Evolutionary conservation across 169 alveolate species (phyloP).

Genomic region (Plasmodium vinckei): DNA sequence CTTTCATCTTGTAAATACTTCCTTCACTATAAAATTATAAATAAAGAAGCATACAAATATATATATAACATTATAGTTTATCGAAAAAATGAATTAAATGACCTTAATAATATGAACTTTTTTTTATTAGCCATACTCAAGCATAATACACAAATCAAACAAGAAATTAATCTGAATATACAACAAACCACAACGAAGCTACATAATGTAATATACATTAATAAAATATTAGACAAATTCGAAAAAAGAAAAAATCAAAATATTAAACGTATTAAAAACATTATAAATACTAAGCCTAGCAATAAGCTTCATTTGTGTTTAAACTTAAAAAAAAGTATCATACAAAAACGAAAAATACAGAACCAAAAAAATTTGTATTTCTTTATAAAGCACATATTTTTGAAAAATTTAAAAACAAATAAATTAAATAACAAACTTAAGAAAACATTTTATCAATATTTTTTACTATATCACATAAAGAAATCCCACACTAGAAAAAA

Average conservation of each 20-base stretch:
- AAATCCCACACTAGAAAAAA: constrained; percentile 64
- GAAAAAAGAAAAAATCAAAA: constrained; percentile 3
- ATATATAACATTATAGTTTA: constrained; percentile 48
- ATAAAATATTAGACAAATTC: neutral
- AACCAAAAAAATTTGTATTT: constrained; percentile 61
- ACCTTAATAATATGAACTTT: constrained; percentile 45
- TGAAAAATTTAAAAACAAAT: constrained; percentile 15
- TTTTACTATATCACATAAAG: constrained; percentile 63
- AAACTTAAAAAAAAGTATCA: constrained; percentile 13
- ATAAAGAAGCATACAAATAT: constrained; percentile 19
- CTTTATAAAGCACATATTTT: constrained; percentile 32
- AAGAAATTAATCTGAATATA: neutral
- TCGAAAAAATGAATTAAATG: constrained; percentile 20
- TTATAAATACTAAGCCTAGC: neutral
- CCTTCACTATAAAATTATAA: neutral
- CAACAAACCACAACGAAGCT: neutral
- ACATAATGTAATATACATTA: neutral
- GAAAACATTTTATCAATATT: constrained; percentile 67
- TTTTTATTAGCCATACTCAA: constrained; percentile 40
- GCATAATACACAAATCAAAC: neutral
- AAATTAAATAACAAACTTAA: constrained; percentile 24
- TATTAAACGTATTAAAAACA: constrained; percentile 4
- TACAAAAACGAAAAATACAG: constrained; percentile 39
- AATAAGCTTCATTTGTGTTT: constrained; percentile 43
- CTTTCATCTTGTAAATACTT: constrained; percentile 10